Base-by-base conservation (phyloP, 208 protist species). In the Trypanosoma conorhini region DNA sequence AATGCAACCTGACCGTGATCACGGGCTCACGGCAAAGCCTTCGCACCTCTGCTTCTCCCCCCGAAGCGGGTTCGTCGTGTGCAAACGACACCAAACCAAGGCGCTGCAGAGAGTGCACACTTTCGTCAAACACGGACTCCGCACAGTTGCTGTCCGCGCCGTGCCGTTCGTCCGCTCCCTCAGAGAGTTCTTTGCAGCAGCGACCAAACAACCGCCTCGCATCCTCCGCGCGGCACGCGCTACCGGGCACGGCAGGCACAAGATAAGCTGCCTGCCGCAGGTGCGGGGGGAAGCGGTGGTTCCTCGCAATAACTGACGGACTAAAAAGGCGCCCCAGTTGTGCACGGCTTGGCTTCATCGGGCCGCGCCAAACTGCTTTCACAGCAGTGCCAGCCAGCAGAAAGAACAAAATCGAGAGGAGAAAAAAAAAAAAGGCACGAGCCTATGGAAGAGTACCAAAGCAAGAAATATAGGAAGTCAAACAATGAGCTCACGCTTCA, bases 1-100 rank as follows among this genome's bases (percentile, higher is more conserved):
- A 62, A 58, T 62, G 19, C 22, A 75, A 38, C 26, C 57, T 33
- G 35, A 75, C 55, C 19, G 51, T 75, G 17, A 75, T 26, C 30
- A 68, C 10, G 12, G 70, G 42, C 28, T 46, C 44, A 58, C 70
- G 67, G n/a, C 44, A 26, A 19, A 72, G 63, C 30, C 12, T 68
- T 56, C 40, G 13, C 38, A 24, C 15, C 28, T 44, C 17, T 56
- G 17, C 8, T 7, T 22, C 52, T 57, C 26, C 13, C 28, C 21
- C 21, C 12, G 10, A 9, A 3, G 8, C 35, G 8, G 3, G 17
- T 9, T 65, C 40, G 0, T 51, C 17, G 17, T 55, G n/a, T 51
- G 40, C 8, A 52, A 54, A 8, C 50, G 57, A 77, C 0, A 72
- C n/a, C 33, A 77, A 28, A 1, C 72, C 72, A 9, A 71, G 44